Base-by-base conservation (phyloP, 2,329 filamentous ascomycete genomes). In the Neophaeococcomyces aloes region DNA sequence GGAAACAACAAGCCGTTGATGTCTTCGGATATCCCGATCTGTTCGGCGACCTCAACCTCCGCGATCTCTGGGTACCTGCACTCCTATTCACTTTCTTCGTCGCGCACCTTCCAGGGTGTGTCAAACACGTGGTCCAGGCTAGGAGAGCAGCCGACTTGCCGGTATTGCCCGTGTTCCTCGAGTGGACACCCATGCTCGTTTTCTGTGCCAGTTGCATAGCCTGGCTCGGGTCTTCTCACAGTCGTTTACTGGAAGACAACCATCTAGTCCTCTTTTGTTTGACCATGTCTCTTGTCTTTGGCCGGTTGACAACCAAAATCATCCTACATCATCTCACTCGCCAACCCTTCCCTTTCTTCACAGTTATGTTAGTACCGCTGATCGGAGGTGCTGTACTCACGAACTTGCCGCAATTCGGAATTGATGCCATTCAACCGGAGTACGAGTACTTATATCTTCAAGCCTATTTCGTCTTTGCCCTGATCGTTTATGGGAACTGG, bases 251-350 rank as follows among this genome's bases (percentile, higher is more conserved):
- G 59, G 66, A 68, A 29, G 79, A 94, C 48, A 95, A 96, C 66
- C 84, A 91, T 58, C 76, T 98, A 1, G 79, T 93, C 8, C 76
- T 96, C 36, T 94, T 94, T 64, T 95, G 88, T 68, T 66, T 94
- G 48, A 94, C 86, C 47, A 83, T 96, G 72, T 84, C 86, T n/a
- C 88, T 96, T 57, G 91, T 95, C 47, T 96, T 98, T 63, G 91
- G 91, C 29, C 83, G 91, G 54, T 87, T 98, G 81, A 96, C 91
- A 0, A 98, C 91, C 30, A 98, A 96, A 71, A 96, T 96, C 65
- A 98, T 98, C 59, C 79, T 98, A 14, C 89, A 91, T 2, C 91
- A 98, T 64, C 72, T 98, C 40, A 91, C 91, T 2, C 79, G 79
- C 50, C 91, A 96, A 62, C 85, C 89, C 3, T 98, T 96, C 66